Conservation (phyloP, 108 stramenopile species). For the Stephanodiscus triporus region DNA sequence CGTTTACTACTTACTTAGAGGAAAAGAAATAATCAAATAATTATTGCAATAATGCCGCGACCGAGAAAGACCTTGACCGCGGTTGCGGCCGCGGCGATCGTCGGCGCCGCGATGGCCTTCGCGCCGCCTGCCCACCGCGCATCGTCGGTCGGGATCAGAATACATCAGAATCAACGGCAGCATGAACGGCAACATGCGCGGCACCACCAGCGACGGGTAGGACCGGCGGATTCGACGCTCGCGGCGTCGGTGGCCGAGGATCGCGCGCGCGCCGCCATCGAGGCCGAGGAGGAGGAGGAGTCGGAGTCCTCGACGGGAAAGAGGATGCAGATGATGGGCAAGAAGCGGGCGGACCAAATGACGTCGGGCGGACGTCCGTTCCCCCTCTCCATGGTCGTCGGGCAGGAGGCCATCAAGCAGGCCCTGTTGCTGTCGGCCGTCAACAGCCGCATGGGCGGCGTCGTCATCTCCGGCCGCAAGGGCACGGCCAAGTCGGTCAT, state of each 20-base stretch:
- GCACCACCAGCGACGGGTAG: background rate
- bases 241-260: slow-evolving; percentile 43
- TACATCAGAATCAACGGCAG: slow-evolving; percentile 9
- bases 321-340: slow-evolving; percentile 21
- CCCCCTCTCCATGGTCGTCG: slow-evolving; percentile 95
- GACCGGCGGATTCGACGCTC: slow-evolving; percentile 3
- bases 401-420: slow-evolving; percentile 94
- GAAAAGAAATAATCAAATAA: background rate
- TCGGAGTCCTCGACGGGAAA: too few species aligned
- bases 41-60: slow-evolving; percentile 21
- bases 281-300: slow-evolving; percentile 48
- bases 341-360: slow-evolving; percentile 51
- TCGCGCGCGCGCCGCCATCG: slow-evolving; percentile 53
- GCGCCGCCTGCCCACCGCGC: slow-evolving; percentile 16
- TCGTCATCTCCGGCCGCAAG: slow-evolving; percentile 93
- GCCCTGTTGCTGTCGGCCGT: slow-evolving; percentile 89
- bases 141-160: slow-evolving; percentile 3
- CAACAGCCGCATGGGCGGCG: slow-evolving; percentile 94
- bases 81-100: slow-evolving; percentile 22
- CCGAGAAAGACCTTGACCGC: slow-evolving; percentile 33
- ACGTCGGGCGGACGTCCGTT: slow-evolving; percentile 77
- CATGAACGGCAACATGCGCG: too few species aligned
- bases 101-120: slow-evolving; percentile 33
- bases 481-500: slow-evolving; percentile 97
- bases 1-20: too few species aligned